A percentile compares a stretch with the other conserved stretches of the same genome.
phyloP scores from a whole-genome alignment of 331 rosid species.

The Stylosanthes scabra region DNA sequence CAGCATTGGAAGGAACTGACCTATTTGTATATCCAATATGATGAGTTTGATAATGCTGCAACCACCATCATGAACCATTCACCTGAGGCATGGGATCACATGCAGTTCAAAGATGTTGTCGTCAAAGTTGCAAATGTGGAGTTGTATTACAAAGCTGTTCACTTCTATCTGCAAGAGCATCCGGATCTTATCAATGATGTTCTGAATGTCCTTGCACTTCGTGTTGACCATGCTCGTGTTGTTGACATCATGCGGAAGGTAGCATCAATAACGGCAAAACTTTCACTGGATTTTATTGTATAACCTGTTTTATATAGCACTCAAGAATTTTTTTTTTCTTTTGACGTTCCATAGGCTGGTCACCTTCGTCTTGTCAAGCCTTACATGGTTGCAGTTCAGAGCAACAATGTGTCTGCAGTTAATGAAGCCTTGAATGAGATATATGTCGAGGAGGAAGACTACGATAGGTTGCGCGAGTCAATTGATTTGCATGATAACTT shows the following conservation, averaged over 20 bases:
- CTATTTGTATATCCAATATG: constrained; percentile 95
- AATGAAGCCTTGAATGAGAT: constrained; percentile 98
- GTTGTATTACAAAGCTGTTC: constrained; percentile 95
- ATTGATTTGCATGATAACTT: constrained; percentile 96
- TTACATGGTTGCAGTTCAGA: constrained; percentile 99
- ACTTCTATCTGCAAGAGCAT: constrained; percentile 98
- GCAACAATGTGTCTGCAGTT: constrained; percentile 97
- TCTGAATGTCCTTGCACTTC: constrained; percentile 96
- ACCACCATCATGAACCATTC: constrained; percentile 99
- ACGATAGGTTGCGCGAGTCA: constrained; percentile 95
- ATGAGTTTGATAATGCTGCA: constrained; percentile 98
- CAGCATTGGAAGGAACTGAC: constrained; percentile 99
- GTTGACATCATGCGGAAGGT: constrained; percentile 99
- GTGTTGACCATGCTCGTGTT: constrained; percentile 98
- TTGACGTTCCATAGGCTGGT: constrained; percentile 73
- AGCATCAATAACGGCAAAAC: constrained; percentile 19
- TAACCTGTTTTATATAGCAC: constrained; percentile 17
- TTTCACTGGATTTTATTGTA: constrained; percentile 23
- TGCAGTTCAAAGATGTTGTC: constrained; percentile 95
- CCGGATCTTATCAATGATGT: constrained; percentile 98
- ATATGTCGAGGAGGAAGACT: constrained; percentile 99
- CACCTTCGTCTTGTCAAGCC: constrained; percentile 98
- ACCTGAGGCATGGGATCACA: constrained; percentile 99
- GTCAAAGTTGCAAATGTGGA: constrained; percentile 98
- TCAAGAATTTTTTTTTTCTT: constrained; percentile 28